Evolutionary conservation across 2,329 filamentous ascomycete genomes (phyloP).

Genomic region (Aureobasidium sp.): DNA sequence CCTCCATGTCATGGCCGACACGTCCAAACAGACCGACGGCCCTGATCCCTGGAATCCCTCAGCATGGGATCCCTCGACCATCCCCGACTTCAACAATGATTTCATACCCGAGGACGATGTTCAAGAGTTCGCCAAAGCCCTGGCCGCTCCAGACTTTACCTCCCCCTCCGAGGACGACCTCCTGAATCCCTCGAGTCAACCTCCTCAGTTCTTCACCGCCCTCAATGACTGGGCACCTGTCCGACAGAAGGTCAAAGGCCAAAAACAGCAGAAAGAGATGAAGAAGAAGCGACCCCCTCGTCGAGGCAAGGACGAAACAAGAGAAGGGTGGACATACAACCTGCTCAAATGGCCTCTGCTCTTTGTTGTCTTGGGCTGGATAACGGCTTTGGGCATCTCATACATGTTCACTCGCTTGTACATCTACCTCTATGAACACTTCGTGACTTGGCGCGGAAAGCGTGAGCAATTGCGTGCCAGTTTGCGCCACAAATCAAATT

Average conservation of each 20-base stretch:
- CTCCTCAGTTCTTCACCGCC: constrained; percentile 64
- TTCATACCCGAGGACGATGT: constrained; percentile 69
- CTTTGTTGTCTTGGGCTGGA: constrained; percentile 70
- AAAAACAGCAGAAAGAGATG: constrained; percentile 27
- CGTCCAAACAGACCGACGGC: constrained; percentile 39
- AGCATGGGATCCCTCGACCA: constrained; percentile 57
- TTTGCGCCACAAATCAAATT: constrained; percentile 64
- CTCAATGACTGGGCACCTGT: constrained; percentile 95
- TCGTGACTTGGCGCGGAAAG: constrained; percentile 78
- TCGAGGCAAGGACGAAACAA: constrained; percentile 71
- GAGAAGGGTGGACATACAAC: constrained; percentile 85
- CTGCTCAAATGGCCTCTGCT: constrained; percentile 90
- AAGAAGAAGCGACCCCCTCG: constrained; percentile 34
- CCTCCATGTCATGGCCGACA: constrained; percentile 32
- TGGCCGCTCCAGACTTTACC: constrained; percentile 66
- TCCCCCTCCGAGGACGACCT: constrained; percentile 55
- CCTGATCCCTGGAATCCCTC: constrained; percentile 53
- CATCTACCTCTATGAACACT: constrained; percentile 87
- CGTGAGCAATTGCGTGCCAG: constrained; percentile 62
- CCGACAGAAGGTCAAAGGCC: constrained; percentile 55
- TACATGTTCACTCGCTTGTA: constrained; percentile 82
- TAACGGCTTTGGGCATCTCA: constrained; percentile 59
- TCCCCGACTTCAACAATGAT: constrained; percentile 74
- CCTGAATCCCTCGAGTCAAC: constrained; percentile 33
- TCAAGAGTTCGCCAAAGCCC: constrained; percentile 68